Conservation (phyloP, 78 protist genomes). For the Anaeramoeba flamelloides region DNA sequence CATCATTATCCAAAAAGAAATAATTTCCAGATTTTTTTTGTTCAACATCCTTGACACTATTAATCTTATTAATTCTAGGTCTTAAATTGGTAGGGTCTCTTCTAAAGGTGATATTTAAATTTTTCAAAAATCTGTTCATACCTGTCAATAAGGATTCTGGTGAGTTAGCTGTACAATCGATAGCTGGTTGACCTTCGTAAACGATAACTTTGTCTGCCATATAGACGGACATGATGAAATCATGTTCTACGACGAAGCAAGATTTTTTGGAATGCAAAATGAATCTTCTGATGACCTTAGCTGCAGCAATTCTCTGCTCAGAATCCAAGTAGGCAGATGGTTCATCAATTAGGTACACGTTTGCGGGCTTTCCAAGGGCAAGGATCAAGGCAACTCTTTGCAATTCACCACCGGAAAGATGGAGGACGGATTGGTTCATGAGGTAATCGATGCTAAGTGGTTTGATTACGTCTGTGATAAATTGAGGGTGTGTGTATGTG, state of each 20-base stretch:
- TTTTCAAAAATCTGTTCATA: slow-evolving; percentile 85
- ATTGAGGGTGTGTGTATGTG: slow-evolving; percentile 77
- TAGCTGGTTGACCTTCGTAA: slow-evolving; percentile 64
- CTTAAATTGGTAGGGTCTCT: slow-evolving; percentile 91
- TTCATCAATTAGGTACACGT: slow-evolving; percentile 96
- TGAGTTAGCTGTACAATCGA: slow-evolving; percentile 39
- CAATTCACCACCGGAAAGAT: slow-evolving; percentile 98
- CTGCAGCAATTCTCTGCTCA: slow-evolving; percentile 92
- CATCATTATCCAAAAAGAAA: slow-evolving; percentile 72
- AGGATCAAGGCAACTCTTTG: slow-evolving; percentile 94
- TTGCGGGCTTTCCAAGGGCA: slow-evolving; percentile 90
- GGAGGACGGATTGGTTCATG: slow-evolving; percentile 51
- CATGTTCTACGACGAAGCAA: slow-evolving; percentile 98
- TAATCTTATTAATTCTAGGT: slow-evolving; percentile 84
- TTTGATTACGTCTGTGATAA: slow-evolving; percentile 82
- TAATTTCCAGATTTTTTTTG: slow-evolving; percentile 80
- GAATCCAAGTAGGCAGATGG: slow-evolving; percentile 98
- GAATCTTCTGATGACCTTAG: slow-evolving; percentile 88
- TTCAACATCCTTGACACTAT: slow-evolving; percentile 82
- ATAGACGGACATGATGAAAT: slow-evolving; percentile 98
- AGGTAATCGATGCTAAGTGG: slow-evolving; percentile 73
- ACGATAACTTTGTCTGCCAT: slow-evolving; percentile 94
- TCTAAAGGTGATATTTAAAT: slow-evolving; percentile 88
- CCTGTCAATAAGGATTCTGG: slow-evolving; percentile 78
- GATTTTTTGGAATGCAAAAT: slow-evolving; percentile 90